These are phyloP conservation scores for Umbelopsis isabellina DNA, from an alignment of 192 early-diverging fungal species.

Conservation along the genomic window DNA sequence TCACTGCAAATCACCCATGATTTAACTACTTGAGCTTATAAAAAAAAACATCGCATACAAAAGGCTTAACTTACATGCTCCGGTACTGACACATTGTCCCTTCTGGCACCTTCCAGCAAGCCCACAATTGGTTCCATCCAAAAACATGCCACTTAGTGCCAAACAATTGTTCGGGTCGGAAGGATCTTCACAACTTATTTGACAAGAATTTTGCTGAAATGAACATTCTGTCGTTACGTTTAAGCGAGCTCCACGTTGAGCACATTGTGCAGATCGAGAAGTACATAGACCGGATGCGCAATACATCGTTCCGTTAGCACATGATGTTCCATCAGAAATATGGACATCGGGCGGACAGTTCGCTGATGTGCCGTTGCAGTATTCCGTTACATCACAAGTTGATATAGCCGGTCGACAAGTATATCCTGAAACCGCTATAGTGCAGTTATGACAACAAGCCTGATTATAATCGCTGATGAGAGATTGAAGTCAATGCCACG, in stretches of 20 bases:
- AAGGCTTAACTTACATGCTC: slow-evolving; percentile 25
- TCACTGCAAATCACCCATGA: slow-evolving; percentile 6
- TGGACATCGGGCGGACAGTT: slow-evolving; percentile 76
- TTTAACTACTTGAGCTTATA: neutral
- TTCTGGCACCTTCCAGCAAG: slow-evolving; percentile 64
- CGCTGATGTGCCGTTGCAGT: slow-evolving; percentile 71
- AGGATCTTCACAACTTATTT: slow-evolving; percentile 69
- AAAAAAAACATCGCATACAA: neutral
- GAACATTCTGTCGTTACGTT: slow-evolving; percentile 63
- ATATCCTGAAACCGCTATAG: slow-evolving; percentile 56
- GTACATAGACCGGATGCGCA: slow-evolving; percentile 78
- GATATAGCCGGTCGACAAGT: slow-evolving; percentile 79
- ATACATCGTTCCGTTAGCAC: slow-evolving; percentile 53
- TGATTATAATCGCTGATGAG: slow-evolving; percentile 73
- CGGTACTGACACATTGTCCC: slow-evolving; percentile 48
- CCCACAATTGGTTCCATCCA: slow-evolving; percentile 74
- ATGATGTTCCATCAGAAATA: slow-evolving; percentile 70
- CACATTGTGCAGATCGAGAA: slow-evolving; percentile 71
- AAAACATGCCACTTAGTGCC: slow-evolving; percentile 67
- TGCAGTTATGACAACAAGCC: slow-evolving; percentile 80
- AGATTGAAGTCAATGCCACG: neutral
- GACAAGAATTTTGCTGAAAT: slow-evolving; percentile 62
- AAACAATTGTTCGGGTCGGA: slow-evolving; percentile 50
- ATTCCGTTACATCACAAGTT: slow-evolving; percentile 80
- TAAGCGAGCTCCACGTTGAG: slow-evolving; percentile 58